A percentile compares a stretch with the other conserved stretches of the same genome.
These are phyloP conservation scores for Botrytis deweyae DNA, from an alignment of 2,329 filamentous ascomycete species.

Conservation along the genomic window DNA sequence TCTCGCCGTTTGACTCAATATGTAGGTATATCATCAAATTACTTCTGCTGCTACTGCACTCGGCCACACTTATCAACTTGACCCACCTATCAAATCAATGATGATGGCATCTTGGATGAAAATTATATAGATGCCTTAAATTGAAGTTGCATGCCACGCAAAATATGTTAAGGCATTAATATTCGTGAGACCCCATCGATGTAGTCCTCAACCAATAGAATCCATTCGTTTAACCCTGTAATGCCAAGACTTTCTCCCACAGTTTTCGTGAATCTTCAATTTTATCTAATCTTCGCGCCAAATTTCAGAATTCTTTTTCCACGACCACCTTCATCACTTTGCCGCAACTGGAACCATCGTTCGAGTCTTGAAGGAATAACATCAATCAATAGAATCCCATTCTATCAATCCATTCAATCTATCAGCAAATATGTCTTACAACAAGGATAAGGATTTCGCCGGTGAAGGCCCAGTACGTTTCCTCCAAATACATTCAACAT, in stretches of 20 bases:
- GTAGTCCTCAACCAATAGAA: constrained; percentile 21
- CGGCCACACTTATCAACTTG: neutral
- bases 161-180: neutral
- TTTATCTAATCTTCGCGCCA: neutral
- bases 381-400: constrained; percentile 38
- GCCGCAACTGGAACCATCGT: constrained; percentile 64
- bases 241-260: constrained; percentile 31
- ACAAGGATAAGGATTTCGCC: constrained; percentile 92
- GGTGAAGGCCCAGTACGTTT: constrained; percentile 76
- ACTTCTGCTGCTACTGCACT: neutral
- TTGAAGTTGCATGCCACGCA: no score
- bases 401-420: constrained; percentile 14
- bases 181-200: neutral
- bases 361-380: constrained; percentile 74
- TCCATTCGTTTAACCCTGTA: constrained; percentile 23
- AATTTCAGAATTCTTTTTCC: constrained; percentile 11
- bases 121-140: neutral
- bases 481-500: neutral
- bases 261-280: constrained; percentile 18
- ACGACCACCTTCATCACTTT: constrained; percentile 69
- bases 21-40: neutral
- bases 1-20: constrained; percentile 30
- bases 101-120: neutral
- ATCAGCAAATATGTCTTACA: constrained; percentile 73
- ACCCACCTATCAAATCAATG: constrained; percentile 15